Percentiles rank a stretch among this genome's conserved stretches.
Evolutionary conservation across 768 basidiomycete species (phyloP).

Genomic region (Mycena amicta): DNA sequence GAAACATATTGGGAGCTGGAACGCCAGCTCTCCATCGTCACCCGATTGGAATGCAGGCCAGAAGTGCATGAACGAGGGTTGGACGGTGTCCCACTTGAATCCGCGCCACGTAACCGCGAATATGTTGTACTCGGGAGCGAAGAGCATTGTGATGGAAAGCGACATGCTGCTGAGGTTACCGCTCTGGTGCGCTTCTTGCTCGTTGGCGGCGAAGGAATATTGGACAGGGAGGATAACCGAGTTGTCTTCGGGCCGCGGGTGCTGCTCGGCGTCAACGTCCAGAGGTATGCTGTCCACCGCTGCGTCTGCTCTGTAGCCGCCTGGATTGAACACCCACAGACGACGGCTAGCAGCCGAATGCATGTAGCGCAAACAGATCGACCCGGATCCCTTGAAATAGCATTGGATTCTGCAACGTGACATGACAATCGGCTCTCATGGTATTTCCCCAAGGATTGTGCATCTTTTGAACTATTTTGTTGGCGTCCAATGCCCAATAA

Average conservation of each 20-base stretch:
- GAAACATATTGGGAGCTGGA: background rate
- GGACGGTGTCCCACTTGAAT: background rate
- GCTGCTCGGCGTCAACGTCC: background rate
- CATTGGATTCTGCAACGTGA: background rate
- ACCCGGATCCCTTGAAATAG: background rate
- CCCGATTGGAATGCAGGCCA: too few relatives aligned
- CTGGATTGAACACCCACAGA: background rate
- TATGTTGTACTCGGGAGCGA: background rate
- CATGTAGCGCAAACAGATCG: background rate
- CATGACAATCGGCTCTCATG: background rate
- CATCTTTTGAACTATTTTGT: background rate
- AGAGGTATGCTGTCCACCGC: too few relatives aligned
- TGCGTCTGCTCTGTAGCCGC: background rate
- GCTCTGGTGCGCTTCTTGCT: background rate
- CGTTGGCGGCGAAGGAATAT: too few relatives aligned
- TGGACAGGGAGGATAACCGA: too few relatives aligned
- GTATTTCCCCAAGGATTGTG: background rate
- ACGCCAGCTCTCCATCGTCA: background rate
- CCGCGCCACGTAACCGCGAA: background rate
- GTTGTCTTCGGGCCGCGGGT: background rate
- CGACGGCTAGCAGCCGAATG: background rate
- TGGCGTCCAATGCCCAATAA: background rate
- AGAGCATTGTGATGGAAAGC: too few relatives aligned
- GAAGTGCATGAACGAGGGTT: too few relatives aligned
- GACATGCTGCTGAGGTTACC: too few relatives aligned